Percentiles rank a stretch among this genome's conserved stretches.
phyloP scores from a whole-genome alignment of 768 basidiomycete species.

The Phaeotremella skinneri region DNA sequence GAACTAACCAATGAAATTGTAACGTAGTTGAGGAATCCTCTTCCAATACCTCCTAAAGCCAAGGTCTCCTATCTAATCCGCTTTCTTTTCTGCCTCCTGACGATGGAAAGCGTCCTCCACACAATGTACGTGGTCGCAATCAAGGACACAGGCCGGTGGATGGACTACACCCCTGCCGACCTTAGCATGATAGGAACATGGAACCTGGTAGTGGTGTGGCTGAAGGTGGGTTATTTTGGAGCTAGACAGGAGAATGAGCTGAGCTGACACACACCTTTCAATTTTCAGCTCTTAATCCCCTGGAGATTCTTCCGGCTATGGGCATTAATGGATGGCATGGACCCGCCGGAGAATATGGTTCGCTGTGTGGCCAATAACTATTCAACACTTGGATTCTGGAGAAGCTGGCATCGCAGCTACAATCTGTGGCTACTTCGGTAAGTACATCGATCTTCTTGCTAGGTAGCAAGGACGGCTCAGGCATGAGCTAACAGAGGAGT shows the following conservation, averaged over 20 bases:
- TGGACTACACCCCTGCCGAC: slow-evolving; percentile 70
- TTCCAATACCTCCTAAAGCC: slow-evolving; percentile 54
- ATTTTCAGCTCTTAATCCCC: slow-evolving; percentile 74
- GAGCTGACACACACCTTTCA: slow-evolving; percentile 16
- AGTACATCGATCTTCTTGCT: slow-evolving; percentile 17
- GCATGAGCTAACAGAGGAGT: neutral
- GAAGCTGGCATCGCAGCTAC: slow-evolving; percentile 93
- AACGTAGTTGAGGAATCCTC: slow-evolving; percentile 65
- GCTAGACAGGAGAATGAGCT: neutral
- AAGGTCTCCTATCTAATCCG: slow-evolving; percentile 63
- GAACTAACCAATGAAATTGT: slow-evolving; percentile 2
- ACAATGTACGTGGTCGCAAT: slow-evolving; percentile 97
- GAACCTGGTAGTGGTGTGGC: slow-evolving; percentile 94
- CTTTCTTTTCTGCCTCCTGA: slow-evolving; percentile 68
- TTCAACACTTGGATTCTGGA: slow-evolving; percentile 87
- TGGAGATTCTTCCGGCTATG: slow-evolving; percentile 97
- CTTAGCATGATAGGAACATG: slow-evolving; percentile 93
- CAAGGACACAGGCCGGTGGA: slow-evolving; percentile 71
- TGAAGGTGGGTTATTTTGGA: slow-evolving; percentile 66
- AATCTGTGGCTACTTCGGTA: slow-evolving; percentile 93
- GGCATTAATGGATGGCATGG: slow-evolving; percentile 81
- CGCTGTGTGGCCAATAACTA: slow-evolving; percentile 99
- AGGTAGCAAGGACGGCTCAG: neutral
- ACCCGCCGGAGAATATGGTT: slow-evolving; percentile 97
- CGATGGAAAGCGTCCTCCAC: slow-evolving; percentile 88